Percentiles rank a stretch among this genome's conserved stretches.
Evolutionary conservation across 2,329 filamentous ascomycete species (phyloP).

Genomic region (Pseudocercospora crystallina): DNA sequence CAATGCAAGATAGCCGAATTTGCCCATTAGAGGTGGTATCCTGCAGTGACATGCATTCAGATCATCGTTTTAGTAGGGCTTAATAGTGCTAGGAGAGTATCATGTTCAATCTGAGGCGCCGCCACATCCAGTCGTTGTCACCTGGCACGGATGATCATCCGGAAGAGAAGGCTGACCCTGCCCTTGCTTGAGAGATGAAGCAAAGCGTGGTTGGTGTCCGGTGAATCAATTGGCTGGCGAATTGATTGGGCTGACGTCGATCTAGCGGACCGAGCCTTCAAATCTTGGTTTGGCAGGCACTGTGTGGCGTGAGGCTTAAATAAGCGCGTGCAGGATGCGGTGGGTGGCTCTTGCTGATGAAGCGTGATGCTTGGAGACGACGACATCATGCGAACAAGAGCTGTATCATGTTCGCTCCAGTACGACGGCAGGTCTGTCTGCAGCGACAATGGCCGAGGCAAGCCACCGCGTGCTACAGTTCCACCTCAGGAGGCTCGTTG

Average conservation of each 20-base stretch:
- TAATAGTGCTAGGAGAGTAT: neutral
- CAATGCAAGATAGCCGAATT: conserved; percentile 8
- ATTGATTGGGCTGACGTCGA: conserved; percentile 3
- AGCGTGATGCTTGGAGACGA: too few relatives aligned
- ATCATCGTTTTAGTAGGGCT: conserved; percentile 1
- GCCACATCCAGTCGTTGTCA: conserved; percentile 7
- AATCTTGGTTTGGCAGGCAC: too few relatives aligned
- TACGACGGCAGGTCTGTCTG: too few relatives aligned
- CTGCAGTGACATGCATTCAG: conserved; percentile 4
- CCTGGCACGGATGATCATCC: conserved; percentile 7
- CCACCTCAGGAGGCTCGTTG: conserved; percentile 21
- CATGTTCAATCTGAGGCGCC: conserved; percentile 5
- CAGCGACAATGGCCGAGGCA: conserved; percentile 13
- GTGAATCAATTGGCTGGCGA: neutral
- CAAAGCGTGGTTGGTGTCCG: neutral
- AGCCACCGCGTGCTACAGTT: conserved; percentile 12
- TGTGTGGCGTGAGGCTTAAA: too few relatives aligned
- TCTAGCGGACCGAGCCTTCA: too few relatives aligned
- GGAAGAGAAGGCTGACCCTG: conserved; percentile 2
- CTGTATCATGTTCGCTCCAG: too few relatives aligned
- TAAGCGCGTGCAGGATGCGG: too few relatives aligned
- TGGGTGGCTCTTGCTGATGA: too few relatives aligned
- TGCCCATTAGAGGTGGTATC: conserved; percentile 1
- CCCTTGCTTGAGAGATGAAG: conserved; percentile 2
- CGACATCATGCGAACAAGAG: too few relatives aligned